Evolutionary conservation across 2,329 filamentous ascomycete genomes (phyloP).

Genomic region (Botrytis tulipae): DNA sequence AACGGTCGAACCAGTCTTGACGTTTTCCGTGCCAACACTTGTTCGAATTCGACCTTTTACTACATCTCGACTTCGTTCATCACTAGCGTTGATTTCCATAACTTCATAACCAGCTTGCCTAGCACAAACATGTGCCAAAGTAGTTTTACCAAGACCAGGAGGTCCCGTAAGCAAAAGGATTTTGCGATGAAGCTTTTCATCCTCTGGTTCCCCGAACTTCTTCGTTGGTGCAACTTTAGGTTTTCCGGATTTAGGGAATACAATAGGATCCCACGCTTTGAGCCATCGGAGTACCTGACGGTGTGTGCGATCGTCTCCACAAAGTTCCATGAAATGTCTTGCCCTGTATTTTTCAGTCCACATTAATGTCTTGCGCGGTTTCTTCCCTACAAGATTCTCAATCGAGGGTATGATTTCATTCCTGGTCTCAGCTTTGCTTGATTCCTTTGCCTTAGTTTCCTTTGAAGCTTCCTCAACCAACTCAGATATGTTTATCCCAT

Average conservation of each 20-base stretch:
- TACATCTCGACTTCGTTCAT: slow-evolving; percentile 85
- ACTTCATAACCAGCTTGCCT: slow-evolving; percentile 94
- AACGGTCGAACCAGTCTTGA: slow-evolving; percentile 65
- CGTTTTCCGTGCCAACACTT: slow-evolving; percentile 89
- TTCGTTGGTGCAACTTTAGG: slow-evolving; percentile 49
- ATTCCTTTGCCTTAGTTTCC: slow-evolving; percentile 40
- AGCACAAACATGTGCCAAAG: slow-evolving; percentile 92
- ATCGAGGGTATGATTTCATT: slow-evolving; percentile 42
- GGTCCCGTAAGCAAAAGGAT: slow-evolving; percentile 88
- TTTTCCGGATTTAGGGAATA: slow-evolving; percentile 71
- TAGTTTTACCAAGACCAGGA: slow-evolving; percentile 93
- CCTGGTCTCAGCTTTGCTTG: slow-evolving; percentile 45
- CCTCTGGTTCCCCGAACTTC: slow-evolving; percentile 50
- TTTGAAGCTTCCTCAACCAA: slow-evolving; percentile 70
- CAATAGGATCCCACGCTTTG: slow-evolving; percentile 88
- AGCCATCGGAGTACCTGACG: slow-evolving; percentile 87
- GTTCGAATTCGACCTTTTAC: slow-evolving; percentile 90
- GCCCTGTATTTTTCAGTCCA: slow-evolving; percentile 99
- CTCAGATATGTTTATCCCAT: slow-evolving; percentile 87
- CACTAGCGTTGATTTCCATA: slow-evolving; percentile 95
- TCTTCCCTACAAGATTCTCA: slow-evolving; percentile 39
- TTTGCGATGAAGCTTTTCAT: slow-evolving; percentile 79
- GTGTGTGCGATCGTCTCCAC: slow-evolving; percentile 93
- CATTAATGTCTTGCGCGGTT: slow-evolving; percentile 53
- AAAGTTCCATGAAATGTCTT: slow-evolving; percentile 84